Evolutionary conservation across 2,329 filamentous ascomycete species (phyloP).

Genomic region (Exutisphaerella laricina): DNA sequence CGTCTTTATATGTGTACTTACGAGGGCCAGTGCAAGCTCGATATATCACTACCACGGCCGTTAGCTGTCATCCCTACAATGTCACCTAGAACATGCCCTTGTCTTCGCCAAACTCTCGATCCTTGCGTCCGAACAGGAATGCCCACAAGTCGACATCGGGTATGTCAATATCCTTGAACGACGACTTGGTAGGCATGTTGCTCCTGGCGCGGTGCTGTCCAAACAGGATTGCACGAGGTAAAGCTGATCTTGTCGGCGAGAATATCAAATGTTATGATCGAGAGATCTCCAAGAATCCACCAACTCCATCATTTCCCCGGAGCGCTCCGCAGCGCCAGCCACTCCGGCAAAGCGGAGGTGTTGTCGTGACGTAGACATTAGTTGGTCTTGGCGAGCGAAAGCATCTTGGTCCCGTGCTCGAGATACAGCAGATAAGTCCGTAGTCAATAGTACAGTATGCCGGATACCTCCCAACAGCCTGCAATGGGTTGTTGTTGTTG

Average conservation of each 20-base stretch:
- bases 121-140: constrained; percentile 66
- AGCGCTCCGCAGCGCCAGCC: background rate
- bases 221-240: too few relatives aligned
- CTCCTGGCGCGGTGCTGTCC: background rate
- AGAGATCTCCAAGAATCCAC: constrained; percentile 1
- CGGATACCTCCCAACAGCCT: too few relatives aligned
- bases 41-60: constrained; percentile 59
- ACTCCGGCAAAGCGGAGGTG: background rate
- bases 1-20: constrained; percentile 64
- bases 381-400: background rate
- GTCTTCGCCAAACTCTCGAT: constrained; percentile 61
- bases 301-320: too few relatives aligned
- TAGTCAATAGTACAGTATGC: too few relatives aligned
- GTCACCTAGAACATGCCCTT: constrained; percentile 64
- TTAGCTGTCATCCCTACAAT: too few relatives aligned
- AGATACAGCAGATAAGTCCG: background rate
- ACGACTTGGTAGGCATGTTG: constrained; percentile 66
- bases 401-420: background rate
- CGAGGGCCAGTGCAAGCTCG: constrained; percentile 62
- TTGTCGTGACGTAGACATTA: background rate
- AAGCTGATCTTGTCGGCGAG: too few relatives aligned
- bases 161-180: constrained; percentile 60
- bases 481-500: too few relatives aligned
- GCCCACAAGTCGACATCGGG: constrained; percentile 73
- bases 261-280: background rate